Conservation (phyloP, 2,329 filamentous ascomycete species). For the Cadophora luteo-olivacea region DNA sequence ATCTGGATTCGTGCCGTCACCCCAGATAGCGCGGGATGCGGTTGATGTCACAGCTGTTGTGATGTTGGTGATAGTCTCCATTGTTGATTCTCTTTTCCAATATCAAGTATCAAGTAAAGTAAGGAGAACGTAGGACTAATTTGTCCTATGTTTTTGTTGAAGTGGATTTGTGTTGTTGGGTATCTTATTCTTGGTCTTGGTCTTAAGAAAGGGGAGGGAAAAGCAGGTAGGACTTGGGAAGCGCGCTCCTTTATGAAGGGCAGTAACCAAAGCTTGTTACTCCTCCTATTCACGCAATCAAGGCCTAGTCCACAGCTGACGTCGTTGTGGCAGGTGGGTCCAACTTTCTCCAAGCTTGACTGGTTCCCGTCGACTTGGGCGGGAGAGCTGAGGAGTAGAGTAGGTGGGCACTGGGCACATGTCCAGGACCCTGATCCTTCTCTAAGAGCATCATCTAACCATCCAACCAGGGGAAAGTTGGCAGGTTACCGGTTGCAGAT, state of each 20-base stretch:
- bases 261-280: neutral
- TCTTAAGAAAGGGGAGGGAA: neutral
- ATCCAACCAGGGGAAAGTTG: neutral
- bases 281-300: neutral
- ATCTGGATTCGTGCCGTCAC: conserved; percentile 38
- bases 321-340: conserved; percentile 12
- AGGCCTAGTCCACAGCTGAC: conserved; percentile 7
- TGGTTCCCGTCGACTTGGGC: neutral
- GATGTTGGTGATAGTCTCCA: conserved; percentile 70
- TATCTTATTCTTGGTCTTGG: neutral
- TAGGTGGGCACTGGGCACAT: no score
- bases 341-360: neutral
- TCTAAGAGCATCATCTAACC: neutral
- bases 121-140: neutral
- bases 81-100: conserved; percentile 42
- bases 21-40: conserved; percentile 53
- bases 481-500: no score
- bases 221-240: neutral
- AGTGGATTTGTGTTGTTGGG: neutral
- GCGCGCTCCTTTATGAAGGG: neutral
- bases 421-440: no score
- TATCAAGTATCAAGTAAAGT: neutral
- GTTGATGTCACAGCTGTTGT: no score
- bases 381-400: no score
- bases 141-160: neutral